A percentile compares a stretch with the other conserved stretches of the same genome.
These are phyloP conservation scores for Alnus rubra DNA, from an alignment of 306 rosid genomes.

Conservation along the genomic window DNA sequence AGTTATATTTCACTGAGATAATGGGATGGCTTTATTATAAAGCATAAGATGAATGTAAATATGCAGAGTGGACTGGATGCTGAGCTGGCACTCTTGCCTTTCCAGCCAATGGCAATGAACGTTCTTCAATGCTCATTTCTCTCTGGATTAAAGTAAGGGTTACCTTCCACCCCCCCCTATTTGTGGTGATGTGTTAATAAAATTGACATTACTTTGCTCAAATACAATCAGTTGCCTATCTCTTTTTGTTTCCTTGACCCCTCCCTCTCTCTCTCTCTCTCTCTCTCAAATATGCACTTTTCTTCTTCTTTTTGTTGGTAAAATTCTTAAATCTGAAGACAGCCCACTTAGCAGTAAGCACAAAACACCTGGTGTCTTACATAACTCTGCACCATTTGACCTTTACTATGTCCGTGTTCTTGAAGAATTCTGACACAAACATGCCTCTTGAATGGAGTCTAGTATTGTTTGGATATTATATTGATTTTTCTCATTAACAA, in stretches of 20 bases:
- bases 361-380: background rate
- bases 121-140: slow-evolving; percentile 79
- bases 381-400: background rate
- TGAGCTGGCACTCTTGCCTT: slow-evolving; percentile 75
- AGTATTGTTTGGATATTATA: background rate
- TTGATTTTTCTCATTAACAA: background rate
- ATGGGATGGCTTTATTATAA: slow-evolving; percentile 17
- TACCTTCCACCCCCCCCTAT: slow-evolving; percentile 14
- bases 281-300: background rate
- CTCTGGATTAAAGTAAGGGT: slow-evolving; percentile 69
- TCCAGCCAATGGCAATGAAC: slow-evolving; percentile 73
- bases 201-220: background rate
- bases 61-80: slow-evolving; percentile 62
- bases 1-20: background rate
- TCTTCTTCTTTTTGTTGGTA: background rate
- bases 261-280: background rate
- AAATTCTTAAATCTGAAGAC: background rate
- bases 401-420: background rate
- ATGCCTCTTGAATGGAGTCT: background rate
- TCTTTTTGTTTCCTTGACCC: background rate
- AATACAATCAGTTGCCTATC: background rate
- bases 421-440: background rate
- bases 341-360: background rate
- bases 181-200: background rate
- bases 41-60: slow-evolving; percentile 7